phyloP scores from a whole-genome alignment of 129 eudicot species.

The Tanacetum coccineum region DNA sequence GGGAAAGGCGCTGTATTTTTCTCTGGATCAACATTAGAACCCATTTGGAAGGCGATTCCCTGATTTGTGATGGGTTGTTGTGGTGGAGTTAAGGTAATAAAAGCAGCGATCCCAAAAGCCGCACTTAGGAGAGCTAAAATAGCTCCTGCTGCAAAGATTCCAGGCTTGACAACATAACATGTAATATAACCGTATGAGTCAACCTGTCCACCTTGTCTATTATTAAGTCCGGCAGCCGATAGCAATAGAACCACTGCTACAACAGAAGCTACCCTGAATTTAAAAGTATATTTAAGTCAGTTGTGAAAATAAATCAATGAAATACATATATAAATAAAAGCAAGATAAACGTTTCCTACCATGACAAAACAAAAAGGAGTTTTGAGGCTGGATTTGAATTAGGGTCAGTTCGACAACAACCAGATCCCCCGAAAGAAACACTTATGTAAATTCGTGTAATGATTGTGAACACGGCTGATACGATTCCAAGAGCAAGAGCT shows the following conservation, averaged over 20 bases:
- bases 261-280: constrained; percentile 26
- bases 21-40: constrained; percentile 21
- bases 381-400: constrained; percentile 18
- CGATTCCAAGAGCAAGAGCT: constrained; percentile 21
- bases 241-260: constrained; percentile 26
- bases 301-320: neutral
- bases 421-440: constrained; percentile 23
- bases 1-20: constrained; percentile 6
- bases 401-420: constrained; percentile 23
- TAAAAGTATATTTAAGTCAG: neutral
- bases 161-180: constrained; percentile 33
- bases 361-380: constrained; percentile 21
- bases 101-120: constrained; percentile 25
- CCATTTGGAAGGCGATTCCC: neutral
- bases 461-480: constrained; percentile 23
- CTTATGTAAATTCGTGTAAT: constrained; percentile 24
- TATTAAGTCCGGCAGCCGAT: constrained; percentile 16
- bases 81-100: constrained; percentile 14
- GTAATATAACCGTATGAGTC: constrained; percentile 13
- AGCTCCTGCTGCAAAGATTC: constrained; percentile 35
- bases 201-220: constrained; percentile 13
- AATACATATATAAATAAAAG: neutral
- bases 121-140: constrained; percentile 32
- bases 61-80: constrained; percentile 13
- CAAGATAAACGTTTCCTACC: constrained; percentile 9